Percentiles rank a stretch among this genome's conserved stretches.
phyloP scores from a whole-genome alignment of 208 protist genomes.

The Wallacemonas sp. region DNA sequence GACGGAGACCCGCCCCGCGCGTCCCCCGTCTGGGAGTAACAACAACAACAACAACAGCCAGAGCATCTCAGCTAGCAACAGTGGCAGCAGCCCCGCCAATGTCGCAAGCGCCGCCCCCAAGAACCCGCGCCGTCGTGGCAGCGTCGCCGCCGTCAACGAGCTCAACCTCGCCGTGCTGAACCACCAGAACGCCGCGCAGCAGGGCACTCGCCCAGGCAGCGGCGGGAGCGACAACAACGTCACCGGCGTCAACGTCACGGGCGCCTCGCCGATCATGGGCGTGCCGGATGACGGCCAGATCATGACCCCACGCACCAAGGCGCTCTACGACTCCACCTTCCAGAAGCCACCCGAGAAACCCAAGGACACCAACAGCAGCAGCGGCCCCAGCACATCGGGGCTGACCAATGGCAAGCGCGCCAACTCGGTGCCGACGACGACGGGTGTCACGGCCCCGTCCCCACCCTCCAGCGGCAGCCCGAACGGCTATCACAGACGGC shows the following conservation, averaged over 20 bases:
- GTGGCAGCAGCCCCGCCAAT: neutral
- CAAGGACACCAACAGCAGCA: slow-evolving; percentile 14
- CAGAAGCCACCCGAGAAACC: neutral
- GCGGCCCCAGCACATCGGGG: neutral
- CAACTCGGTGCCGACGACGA: slow-evolving; percentile 11
- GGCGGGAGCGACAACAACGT: neutral
- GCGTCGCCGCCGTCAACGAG: slow-evolving; percentile 16
- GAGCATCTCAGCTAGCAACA: neutral
- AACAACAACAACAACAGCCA: neutral
- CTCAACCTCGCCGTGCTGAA: slow-evolving; percentile 13
- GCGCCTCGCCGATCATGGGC: neutral
- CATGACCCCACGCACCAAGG: slow-evolving; percentile 17
- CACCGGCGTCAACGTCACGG: neutral
- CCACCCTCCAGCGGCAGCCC: slow-evolving; percentile 11
- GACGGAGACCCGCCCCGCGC: neutral
- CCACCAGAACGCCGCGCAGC: slow-evolving; percentile 9
- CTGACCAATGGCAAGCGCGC: neutral
- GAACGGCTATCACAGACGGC: neutral
- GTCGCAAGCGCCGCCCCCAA: too few species aligned
- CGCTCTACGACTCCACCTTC: slow-evolving; percentile 3
- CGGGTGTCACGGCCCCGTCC: neutral
- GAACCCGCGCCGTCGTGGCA: slow-evolving; percentile 10
- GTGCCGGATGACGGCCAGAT: neutral
- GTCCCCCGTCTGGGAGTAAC: neutral
- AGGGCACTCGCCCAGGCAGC: neutral